Evolutionary conservation across 345 rosid species (phyloP).

Genomic region (Eutrema japonicum): DNA sequence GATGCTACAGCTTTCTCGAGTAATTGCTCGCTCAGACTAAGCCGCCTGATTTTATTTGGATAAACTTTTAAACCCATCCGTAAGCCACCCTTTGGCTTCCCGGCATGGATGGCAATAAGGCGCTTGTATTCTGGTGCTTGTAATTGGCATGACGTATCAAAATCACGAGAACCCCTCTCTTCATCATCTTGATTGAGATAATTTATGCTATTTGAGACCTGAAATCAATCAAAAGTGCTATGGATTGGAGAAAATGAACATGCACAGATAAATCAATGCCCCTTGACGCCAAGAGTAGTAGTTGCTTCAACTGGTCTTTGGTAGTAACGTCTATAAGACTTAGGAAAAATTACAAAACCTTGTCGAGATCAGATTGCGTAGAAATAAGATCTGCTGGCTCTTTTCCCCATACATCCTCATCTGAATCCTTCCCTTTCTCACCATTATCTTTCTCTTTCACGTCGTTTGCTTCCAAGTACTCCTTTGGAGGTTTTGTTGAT

Average conservation of each 20-base stretch:
- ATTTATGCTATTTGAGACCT: constrained; percentile 32
- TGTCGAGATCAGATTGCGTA: constrained; percentile 50
- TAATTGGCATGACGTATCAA: constrained; percentile 34
- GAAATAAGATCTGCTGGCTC: constrained; percentile 51
- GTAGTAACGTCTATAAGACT: not conserved
- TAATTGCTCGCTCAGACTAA: constrained; percentile 48
- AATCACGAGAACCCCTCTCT: constrained; percentile 31
- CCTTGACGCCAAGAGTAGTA: not conserved
- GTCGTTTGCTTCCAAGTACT: constrained; percentile 51
- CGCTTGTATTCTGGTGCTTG: constrained; percentile 47
- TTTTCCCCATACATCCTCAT: constrained; percentile 56
- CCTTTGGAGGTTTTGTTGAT: constrained; percentile 73
- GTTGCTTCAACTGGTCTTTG: not conserved
- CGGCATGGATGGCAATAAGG: constrained; percentile 47
- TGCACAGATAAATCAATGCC: not conserved
- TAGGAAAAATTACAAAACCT: constrained; percentile 33
- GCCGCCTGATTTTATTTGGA: constrained; percentile 45
- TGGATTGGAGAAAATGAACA: not conserved
- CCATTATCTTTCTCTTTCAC: constrained; percentile 44
- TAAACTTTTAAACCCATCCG: constrained; percentile 44
- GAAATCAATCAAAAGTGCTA: not conserved
- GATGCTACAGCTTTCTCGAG: constrained; percentile 49
- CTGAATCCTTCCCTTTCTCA: constrained; percentile 51
- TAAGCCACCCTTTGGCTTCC: constrained; percentile 49
- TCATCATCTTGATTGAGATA: constrained; percentile 35